phyloP scores from a whole-genome alignment of 352 stramenopile genomes.

The Phytophthora fragariaefolia region DNA sequence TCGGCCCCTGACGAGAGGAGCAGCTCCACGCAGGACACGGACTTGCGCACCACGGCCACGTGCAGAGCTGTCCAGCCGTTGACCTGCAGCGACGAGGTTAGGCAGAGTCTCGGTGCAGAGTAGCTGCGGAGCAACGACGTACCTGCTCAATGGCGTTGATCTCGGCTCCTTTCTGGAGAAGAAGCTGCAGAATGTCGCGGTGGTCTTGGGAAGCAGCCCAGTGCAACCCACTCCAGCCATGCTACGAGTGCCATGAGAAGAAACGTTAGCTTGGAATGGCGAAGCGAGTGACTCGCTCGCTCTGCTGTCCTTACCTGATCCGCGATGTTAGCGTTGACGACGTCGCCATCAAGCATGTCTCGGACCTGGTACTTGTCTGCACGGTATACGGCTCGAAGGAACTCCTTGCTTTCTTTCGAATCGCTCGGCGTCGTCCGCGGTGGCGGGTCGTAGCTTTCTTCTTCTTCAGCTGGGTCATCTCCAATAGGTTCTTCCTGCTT shows the following conservation, averaged over 20 bases:
- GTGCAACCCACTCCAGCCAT: conserved; percentile 81
- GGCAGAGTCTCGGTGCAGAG: not conserved
- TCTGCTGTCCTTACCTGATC: conserved; percentile 54
- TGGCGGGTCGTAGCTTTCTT: conserved; percentile 29
- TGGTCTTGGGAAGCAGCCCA: conserved; percentile 79
- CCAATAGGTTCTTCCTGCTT: conserved; percentile 23
- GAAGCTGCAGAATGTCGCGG: conserved; percentile 49
- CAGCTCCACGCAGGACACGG: conserved; percentile 50
- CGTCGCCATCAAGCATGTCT: conserved; percentile 57
- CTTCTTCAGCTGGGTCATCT: conserved; percentile 23
- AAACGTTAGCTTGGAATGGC: not conserved
- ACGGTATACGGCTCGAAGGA: conserved; percentile 69
- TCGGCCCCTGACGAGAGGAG: conserved; percentile 56
- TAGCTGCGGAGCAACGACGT: not conserved
- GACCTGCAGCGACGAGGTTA: conserved; percentile 29
- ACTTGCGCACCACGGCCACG: conserved; percentile 61
- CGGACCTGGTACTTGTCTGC: conserved; percentile 58
- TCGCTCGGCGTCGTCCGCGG: conserved; percentile 60
- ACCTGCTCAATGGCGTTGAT: conserved; percentile 74
- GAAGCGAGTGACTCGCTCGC: not conserved
- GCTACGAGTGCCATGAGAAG: conserved; percentile 36
- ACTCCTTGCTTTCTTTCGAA: conserved; percentile 59
- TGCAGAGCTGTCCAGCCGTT: conserved; percentile 78
- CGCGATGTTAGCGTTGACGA: conserved; percentile 53
- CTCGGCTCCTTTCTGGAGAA: conserved; percentile 50